Conservation (phyloP, 192 early-diverging fungal species). For the Umbelopsis vinacea region DNA sequence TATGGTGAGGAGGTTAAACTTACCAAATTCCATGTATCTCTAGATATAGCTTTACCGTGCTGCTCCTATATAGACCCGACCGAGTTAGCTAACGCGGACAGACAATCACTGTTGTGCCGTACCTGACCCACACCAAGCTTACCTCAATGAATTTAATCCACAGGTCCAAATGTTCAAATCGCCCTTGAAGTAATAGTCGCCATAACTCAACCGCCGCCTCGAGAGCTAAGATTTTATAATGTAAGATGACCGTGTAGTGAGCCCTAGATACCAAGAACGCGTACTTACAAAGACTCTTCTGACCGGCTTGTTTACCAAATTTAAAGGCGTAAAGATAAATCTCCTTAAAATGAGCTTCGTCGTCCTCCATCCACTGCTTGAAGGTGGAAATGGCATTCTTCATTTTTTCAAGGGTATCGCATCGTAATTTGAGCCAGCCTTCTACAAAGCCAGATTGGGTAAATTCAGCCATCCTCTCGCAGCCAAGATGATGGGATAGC, state of each 20-base stretch:
- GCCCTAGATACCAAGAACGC: neutral
- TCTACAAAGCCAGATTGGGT: conserved; percentile 69
- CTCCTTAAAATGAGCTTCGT: conserved; percentile 63
- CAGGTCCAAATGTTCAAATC: conserved; percentile 65
- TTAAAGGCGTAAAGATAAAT: conserved; percentile 79
- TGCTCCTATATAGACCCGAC: conserved; percentile 55
- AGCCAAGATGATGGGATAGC: conserved; percentile 69
- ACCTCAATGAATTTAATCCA: conserved; percentile 73
- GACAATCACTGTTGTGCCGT: neutral
- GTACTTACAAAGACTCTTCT: conserved; percentile 73
- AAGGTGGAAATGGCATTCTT: conserved; percentile 49
- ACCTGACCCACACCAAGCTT: neutral
- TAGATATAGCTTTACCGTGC: conserved; percentile 77
- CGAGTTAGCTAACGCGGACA: neutral
- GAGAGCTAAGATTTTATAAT: conserved; percentile 46
- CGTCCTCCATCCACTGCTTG: conserved; percentile 57
- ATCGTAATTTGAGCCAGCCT: conserved; percentile 71
- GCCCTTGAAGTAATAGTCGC: conserved; percentile 64
- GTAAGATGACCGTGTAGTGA: neutral
- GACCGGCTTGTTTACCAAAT: conserved; percentile 70
- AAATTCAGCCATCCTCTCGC: conserved; percentile 78
- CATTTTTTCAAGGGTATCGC: conserved; percentile 72
- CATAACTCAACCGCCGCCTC: conserved; percentile 81
- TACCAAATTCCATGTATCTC: conserved; percentile 86
- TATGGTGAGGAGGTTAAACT: neutral